phyloP scores from a whole-genome alignment of 768 basidiomycete species.

The Russula ochroleuca region DNA sequence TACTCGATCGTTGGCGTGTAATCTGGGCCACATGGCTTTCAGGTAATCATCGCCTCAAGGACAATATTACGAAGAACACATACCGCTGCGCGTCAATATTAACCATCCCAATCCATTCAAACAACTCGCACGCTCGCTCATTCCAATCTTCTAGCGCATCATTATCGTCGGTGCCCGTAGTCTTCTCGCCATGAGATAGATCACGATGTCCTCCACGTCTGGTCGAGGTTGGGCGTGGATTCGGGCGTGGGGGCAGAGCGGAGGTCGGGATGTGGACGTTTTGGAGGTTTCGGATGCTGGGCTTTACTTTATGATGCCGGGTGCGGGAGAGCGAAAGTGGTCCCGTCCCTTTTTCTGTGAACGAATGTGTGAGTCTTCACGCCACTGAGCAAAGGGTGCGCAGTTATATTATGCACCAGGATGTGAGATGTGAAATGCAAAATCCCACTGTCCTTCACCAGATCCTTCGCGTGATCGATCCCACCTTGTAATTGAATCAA shows the following conservation, averaged over 20 bases:
- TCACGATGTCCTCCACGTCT: constrained; percentile 6
- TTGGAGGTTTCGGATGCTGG: constrained; percentile 29
- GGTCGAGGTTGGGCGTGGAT: constrained; percentile 28
- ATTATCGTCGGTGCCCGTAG: constrained; percentile 31
- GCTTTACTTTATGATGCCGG: constrained; percentile 27
- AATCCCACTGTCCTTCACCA: constrained; percentile 27
- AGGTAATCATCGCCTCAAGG: neutral
- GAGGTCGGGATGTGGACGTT: constrained; percentile 44
- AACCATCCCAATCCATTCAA: constrained; percentile 76
- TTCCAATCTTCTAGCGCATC: constrained; percentile 51
- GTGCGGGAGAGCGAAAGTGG: constrained; percentile 8
- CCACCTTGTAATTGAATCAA: constrained; percentile 17
- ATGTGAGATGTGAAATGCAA: constrained; percentile 18
- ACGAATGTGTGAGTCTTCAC: neutral
- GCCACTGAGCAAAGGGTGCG: constrained; percentile 5
- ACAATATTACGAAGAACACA: neutral
- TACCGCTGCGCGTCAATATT: constrained; percentile 63
- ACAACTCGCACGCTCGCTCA: constrained; percentile 42
- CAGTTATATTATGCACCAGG: constrained; percentile 8
- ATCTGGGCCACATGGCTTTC: constrained; percentile 36
- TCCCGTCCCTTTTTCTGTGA: neutral
- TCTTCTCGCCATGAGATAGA: neutral
- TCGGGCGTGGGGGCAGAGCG: constrained; percentile 32
- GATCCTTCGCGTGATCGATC: constrained; percentile 22
- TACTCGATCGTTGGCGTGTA: constrained; percentile 57